A percentile compares a stretch with the other conserved stretches of the same genome.
Conservation (phyloP, 495 filamentous ascomycete species). For the Neurospora intermedia region DNA sequence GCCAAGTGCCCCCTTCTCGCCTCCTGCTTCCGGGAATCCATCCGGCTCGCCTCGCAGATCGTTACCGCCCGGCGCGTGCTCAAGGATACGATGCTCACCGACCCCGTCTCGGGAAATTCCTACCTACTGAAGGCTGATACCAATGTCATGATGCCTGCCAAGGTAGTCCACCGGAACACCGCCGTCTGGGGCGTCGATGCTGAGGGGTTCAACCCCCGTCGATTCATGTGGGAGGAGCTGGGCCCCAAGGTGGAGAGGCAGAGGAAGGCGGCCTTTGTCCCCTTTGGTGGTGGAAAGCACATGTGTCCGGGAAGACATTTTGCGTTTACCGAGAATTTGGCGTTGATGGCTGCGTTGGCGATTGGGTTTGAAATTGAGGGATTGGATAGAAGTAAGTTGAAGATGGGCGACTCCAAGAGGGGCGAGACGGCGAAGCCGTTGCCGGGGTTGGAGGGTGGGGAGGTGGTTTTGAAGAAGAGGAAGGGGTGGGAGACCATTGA, state of each 20-base stretch:
- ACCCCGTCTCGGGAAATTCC: conserved; percentile 3
- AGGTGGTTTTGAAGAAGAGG: conserved; percentile 9
- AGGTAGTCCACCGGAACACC: conserved; percentile 14
- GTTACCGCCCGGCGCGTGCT: conserved; percentile 14
- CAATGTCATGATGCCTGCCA: conserved; percentile 16
- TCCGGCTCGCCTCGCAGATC: conserved; percentile 9
- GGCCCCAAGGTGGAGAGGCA: conserved; percentile 11
- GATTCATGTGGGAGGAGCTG: conserved; percentile 18
- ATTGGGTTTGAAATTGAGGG: conserved; percentile 28
- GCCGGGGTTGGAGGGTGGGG: conserved; percentile 5
- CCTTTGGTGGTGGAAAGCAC: conserved; percentile 35
- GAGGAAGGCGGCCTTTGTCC: conserved; percentile 16
- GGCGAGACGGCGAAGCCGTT: conserved; percentile 11
- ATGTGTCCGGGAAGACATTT: conserved; percentile 38
- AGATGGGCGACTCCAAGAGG: neutral
- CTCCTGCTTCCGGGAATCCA: conserved; percentile 12
- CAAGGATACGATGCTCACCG: conserved; percentile 21
- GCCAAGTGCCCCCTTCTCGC: conserved; percentile 8
- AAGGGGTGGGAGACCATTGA: conserved; percentile 17
- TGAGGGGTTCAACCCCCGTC: conserved; percentile 18
- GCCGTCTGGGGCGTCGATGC: conserved; percentile 26
- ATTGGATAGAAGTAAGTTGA: neutral
- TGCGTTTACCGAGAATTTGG: conserved; percentile 30
- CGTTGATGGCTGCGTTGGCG: conserved; percentile 23
- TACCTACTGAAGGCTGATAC: conserved; percentile 30